phyloP scores from a whole-genome alignment of 2,329 filamentous ascomycete genomes.

The Sporothrix curviconia region DNA sequence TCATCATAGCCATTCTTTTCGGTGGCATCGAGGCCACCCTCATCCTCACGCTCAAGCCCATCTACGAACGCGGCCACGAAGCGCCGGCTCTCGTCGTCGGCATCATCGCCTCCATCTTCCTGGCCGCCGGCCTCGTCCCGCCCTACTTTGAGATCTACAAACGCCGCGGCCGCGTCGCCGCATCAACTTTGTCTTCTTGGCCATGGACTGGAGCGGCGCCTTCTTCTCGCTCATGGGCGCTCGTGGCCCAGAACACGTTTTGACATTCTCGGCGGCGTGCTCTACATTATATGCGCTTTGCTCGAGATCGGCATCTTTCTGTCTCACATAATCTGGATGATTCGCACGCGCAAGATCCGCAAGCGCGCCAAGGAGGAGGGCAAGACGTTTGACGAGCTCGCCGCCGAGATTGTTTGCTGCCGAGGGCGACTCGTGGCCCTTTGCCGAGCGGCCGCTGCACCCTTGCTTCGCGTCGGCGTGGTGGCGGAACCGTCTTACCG shows the following conservation, averaged over 20 bases:
- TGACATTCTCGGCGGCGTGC: slow-evolving; percentile 52
- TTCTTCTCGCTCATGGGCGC: slow-evolving; percentile 58
- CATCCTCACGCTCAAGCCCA: slow-evolving; percentile 50
- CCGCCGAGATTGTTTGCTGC: slow-evolving; percentile 29
- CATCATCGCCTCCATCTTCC: slow-evolving; percentile 49
- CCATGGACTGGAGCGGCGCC: slow-evolving; percentile 54
- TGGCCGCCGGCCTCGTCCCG: slow-evolving; percentile 50
- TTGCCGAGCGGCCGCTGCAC: slow-evolving; percentile 28
- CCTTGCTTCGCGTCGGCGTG: not conserved
- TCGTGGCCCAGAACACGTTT: slow-evolving; percentile 56
- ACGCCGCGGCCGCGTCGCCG: slow-evolving; percentile 52
- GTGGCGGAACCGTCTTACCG: slow-evolving; percentile 7
- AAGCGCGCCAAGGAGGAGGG: slow-evolving; percentile 44
- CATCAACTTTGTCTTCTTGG: slow-evolving; percentile 53
- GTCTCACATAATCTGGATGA: slow-evolving; percentile 53
- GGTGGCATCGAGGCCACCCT: slow-evolving; percentile 49
- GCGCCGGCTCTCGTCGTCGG: slow-evolving; percentile 52
- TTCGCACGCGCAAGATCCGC: slow-evolving; percentile 47
- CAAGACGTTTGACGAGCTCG: slow-evolving; percentile 50
- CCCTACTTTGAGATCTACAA: slow-evolving; percentile 59
- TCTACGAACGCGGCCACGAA: slow-evolving; percentile 46
- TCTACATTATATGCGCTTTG: slow-evolving; percentile 52
- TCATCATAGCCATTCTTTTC: slow-evolving; percentile 37
- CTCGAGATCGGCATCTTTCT: slow-evolving; percentile 55
- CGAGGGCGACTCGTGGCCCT: slow-evolving; percentile 29